Percentiles rank a stretch among this genome's conserved stretches.
phyloP scores from a whole-genome alignment of 495 filamentous ascomycete species.

The Jackrogersella minutella region DNA sequence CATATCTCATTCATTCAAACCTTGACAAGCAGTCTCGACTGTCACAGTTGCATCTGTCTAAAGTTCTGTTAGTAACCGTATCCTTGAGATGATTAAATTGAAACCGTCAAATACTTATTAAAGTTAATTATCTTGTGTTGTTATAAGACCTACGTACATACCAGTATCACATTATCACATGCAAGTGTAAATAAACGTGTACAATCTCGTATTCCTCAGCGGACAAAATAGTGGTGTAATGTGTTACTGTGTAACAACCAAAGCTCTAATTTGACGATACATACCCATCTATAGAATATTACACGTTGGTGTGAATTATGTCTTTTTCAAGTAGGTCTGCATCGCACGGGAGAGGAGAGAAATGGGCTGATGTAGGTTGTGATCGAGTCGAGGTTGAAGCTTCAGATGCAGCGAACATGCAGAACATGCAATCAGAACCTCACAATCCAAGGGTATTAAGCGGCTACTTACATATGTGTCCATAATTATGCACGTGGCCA shows the following conservation, averaged over 20 bases:
- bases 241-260: neutral
- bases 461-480: conserved; percentile 21
- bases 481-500: conserved; percentile 18
- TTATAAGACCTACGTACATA: too few species aligned
- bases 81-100: too few species aligned
- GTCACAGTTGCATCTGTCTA: too few species aligned
- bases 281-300: too few species aligned
- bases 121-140: too few species aligned
- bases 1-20: too few species aligned
- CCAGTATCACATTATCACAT: conserved; percentile 1
- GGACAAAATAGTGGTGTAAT: neutral
- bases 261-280: too few species aligned
- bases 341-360: conserved; percentile 6
- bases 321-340: conserved; percentile 19
- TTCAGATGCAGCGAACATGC: neutral
- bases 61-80: too few species aligned
- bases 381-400: conserved; percentile 6
- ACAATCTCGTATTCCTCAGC: neutral
- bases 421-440: conserved; percentile 10
- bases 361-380: conserved; percentile 15
- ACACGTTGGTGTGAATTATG: neutral
- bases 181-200: neutral
- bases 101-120: too few species aligned
- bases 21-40: too few species aligned
- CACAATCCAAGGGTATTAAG: neutral